phyloP scores from a whole-genome alignment of 1,284 basidiomycete species.

The Cryptococcus hybrid region DNA sequence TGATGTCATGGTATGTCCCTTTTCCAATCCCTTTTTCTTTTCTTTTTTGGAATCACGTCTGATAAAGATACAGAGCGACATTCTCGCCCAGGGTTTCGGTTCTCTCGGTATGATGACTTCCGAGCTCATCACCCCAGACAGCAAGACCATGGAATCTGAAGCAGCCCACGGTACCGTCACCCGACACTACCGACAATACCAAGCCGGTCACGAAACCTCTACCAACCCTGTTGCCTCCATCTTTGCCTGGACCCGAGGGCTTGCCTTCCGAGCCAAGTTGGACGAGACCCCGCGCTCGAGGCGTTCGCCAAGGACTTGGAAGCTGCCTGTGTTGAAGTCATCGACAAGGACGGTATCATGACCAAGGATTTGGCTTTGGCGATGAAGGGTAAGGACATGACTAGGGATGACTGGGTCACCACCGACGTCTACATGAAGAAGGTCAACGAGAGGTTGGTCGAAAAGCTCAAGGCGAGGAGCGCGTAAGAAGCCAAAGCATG shows the following conservation, averaged over 20 bases:
- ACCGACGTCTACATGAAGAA: constrained; percentile 89
- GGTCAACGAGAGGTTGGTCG: constrained; percentile 53
- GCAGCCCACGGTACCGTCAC: constrained; percentile 89
- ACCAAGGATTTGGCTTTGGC: constrained; percentile 95
- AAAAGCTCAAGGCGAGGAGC: constrained; percentile 31
- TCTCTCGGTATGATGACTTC: constrained; percentile 97
- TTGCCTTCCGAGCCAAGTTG: constrained; percentile 89
- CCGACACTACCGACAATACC: constrained; percentile 94
- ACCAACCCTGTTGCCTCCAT: constrained; percentile 99
- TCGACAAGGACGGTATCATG: constrained; percentile 88
- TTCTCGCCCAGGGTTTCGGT: constrained; percentile 86
- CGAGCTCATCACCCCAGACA: constrained; percentile 94
- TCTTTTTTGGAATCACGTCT: too few species aligned
- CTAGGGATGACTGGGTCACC: constrained; percentile 88
- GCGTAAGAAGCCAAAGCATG: constrained; percentile 8
- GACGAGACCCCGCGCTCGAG: constrained; percentile 75
- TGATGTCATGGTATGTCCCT: constrained; percentile 62
- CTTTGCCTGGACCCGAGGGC: constrained; percentile 97
- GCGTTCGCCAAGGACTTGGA: constrained; percentile 82
- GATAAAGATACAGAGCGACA: constrained; percentile 63
- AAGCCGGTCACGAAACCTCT: constrained; percentile 92
- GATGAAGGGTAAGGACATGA: constrained; percentile 90
- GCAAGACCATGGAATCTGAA: constrained; percentile 85
- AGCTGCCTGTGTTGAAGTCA: constrained; percentile 83
- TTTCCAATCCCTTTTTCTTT: neutral